phyloP scores from a whole-genome alignment of 2,329 filamentous ascomycete species.

The Metarhizium robertsii region DNA sequence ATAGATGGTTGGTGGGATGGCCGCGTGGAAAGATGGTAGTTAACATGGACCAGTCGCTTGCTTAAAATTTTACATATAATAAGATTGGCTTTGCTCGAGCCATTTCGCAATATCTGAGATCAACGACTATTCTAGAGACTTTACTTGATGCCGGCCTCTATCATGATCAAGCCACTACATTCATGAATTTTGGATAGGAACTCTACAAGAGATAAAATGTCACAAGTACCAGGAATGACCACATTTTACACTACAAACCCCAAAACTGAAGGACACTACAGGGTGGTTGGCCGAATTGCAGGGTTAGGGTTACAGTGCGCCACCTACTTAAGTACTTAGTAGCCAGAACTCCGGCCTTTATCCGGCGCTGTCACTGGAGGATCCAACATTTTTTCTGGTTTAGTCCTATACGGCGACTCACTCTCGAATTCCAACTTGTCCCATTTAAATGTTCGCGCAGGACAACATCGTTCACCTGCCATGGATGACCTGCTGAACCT shows the following conservation, averaged over 20 bases:
- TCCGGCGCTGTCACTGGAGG: neutral
- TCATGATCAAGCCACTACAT: conserved; percentile 41
- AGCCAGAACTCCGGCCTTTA: neutral
- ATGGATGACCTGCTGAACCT: conserved; percentile 92
- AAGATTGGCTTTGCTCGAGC: conserved; percentile 33
- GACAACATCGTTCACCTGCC: conserved; percentile 13
- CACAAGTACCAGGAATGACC: no score
- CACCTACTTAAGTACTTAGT: neutral
- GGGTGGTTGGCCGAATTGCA: neutral
- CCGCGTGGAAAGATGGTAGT: no score
- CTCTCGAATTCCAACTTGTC: neutral
- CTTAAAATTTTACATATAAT: no score
- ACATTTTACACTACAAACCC: no score
- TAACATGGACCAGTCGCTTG: no score
- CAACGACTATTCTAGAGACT: conserved; percentile 38
- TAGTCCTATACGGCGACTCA: neutral
- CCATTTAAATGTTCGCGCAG: conserved; percentile 5
- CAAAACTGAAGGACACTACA: no score
- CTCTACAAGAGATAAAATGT: no score
- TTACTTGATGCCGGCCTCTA: conserved; percentile 51
- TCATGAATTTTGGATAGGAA: conserved; percentile 12
- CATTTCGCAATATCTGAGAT: conserved; percentile 45
- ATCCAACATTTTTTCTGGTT: neutral
- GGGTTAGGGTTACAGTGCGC: neutral
- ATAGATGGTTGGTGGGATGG: no score